phyloP scores from a whole-genome alignment of 306 rosid species.

The Prosopis cineraria region DNA sequence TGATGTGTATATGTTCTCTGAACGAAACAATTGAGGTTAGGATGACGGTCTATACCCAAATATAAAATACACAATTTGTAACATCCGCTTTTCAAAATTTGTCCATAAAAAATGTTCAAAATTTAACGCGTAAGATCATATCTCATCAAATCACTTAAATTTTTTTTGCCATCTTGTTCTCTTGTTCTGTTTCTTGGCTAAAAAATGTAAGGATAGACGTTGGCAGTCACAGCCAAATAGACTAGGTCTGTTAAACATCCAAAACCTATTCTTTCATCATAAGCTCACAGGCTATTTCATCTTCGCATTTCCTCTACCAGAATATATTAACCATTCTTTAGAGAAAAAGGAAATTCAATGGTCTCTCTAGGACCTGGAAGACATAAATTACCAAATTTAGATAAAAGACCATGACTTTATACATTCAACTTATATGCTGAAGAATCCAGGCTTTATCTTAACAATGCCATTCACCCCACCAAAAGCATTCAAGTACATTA shows the following conservation, averaged over 20 bases:
- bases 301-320: neutral
- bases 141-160: neutral
- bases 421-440: neutral
- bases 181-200: neutral
- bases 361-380: neutral
- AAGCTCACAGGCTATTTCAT: neutral
- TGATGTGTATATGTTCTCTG: neutral
- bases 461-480: constrained; percentile 1
- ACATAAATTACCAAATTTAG: neutral
- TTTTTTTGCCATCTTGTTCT: neutral
- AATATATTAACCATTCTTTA: neutral
- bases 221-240: neutral
- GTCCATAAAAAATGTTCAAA: neutral
- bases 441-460: neutral
- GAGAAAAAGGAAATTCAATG: neutral
- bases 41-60: neutral
- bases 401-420: neutral
- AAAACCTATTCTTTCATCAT: neutral
- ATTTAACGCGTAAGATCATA: neutral
- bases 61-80: neutral
- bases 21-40: neutral
- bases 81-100: neutral
- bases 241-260: neutral
- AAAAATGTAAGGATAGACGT: neutral
- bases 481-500: neutral